These are phyloP conservation scores for Xylaria scruposa DNA, from an alignment of 495 filamentous ascomycete genomes.

Conservation along the genomic window DNA sequence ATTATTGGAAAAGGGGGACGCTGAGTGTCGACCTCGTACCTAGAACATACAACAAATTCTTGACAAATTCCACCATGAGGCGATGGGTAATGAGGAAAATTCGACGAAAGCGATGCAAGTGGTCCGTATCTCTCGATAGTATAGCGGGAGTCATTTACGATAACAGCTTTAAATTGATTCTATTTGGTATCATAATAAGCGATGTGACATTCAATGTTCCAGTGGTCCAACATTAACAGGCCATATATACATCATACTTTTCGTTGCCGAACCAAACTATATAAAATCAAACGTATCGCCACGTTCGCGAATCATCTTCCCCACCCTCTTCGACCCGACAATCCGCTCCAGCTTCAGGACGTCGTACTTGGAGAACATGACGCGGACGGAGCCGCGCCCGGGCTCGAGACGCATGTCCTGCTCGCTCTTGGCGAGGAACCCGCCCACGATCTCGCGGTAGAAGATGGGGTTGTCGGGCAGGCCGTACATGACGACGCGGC, in stretches of 20 bases:
- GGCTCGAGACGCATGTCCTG: conserved; percentile 57
- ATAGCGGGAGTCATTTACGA: background rate
- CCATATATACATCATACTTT: background rate
- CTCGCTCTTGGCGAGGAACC: conserved; percentile 65
- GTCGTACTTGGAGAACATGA: conserved; percentile 88
- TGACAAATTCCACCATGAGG: background rate
- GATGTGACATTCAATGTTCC: background rate
- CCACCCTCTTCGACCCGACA: conserved; percentile 78
- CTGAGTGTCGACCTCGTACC: background rate
- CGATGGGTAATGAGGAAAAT: background rate
- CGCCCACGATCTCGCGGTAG: conserved; percentile 85
- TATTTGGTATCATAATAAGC: background rate
- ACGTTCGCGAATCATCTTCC: conserved; percentile 74
- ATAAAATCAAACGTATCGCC: conserved; percentile 92
- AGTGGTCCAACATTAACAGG: background rate
- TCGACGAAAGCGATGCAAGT: background rate
- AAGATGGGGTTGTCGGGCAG: conserved; percentile 88
- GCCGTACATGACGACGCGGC: conserved; percentile 81
- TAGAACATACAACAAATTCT: conserved; percentile 4
- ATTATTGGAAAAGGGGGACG: conserved; percentile 17
- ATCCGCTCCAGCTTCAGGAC: conserved; percentile 85
- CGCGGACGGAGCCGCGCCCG: conserved; percentile 65
- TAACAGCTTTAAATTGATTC: background rate
- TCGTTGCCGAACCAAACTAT: conserved; percentile 29
- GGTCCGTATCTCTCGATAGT: background rate